Conservation (phyloP, 2,329 filamentous ascomycete species). For the Exophiala sp. region DNA sequence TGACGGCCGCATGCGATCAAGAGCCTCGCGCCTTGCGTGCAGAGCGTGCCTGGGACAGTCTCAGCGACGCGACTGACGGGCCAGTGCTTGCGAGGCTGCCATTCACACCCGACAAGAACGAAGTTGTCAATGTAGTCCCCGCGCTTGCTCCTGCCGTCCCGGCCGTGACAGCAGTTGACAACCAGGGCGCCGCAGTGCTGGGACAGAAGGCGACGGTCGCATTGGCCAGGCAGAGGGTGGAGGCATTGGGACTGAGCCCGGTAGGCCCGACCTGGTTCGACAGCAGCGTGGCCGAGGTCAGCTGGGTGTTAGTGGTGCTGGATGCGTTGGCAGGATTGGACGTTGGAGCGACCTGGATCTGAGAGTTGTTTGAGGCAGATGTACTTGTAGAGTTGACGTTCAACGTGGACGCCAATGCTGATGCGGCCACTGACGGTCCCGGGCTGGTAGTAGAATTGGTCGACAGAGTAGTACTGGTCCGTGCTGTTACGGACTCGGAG, state of each 20-base stretch:
- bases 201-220: conserved; percentile 2
- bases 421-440: background rate
- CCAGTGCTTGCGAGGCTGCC: background rate
- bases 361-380: background rate
- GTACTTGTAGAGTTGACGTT: background rate
- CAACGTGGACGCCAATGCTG: background rate
- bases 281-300: background rate
- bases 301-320: background rate
- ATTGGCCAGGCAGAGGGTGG: conserved; percentile 10
- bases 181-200: conserved; percentile 3
- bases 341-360: background rate
- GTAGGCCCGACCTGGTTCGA: background rate
- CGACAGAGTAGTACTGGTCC: too few relatives aligned
- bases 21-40: too few relatives aligned
- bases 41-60: background rate
- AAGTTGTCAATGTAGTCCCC: background rate
- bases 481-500: background rate
- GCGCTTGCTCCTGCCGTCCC: background rate
- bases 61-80: background rate
- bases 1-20: too few relatives aligned
- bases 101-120: background rate
- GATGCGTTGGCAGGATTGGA: background rate
- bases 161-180: background rate
- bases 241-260: conserved; percentile 7
- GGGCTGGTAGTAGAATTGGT: background rate